Conservation (phyloP, 495 filamentous ascomycete genomes). For the Aspergillus cavernicola region DNA sequence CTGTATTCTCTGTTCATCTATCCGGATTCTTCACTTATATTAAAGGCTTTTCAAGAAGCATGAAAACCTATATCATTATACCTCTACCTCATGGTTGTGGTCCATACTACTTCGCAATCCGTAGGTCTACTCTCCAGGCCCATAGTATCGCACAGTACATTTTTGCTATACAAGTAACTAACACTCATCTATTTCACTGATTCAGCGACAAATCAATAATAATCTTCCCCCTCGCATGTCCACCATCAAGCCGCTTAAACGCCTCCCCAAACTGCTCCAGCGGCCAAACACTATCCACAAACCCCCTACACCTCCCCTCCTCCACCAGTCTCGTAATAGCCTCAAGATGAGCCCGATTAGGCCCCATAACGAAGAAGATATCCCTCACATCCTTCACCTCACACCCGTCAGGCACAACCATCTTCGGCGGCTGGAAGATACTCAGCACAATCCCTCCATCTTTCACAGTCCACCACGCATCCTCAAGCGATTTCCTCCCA, state of each 20-base stretch:
- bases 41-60: too few relatives aligned
- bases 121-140: too few relatives aligned
- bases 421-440: constrained; percentile 48
- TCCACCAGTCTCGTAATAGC: constrained; percentile 43
- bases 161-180: neutral
- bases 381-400: constrained; percentile 25
- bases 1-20: too few relatives aligned
- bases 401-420: constrained; percentile 32
- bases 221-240: constrained; percentile 40
- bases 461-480: constrained; percentile 44
- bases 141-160: too few relatives aligned
- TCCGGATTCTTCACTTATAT: too few relatives aligned
- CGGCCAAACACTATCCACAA: constrained; percentile 47
- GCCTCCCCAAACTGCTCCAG: constrained; percentile 45
- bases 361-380: constrained; percentile 45
- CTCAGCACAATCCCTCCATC: constrained; percentile 44
- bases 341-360: constrained; percentile 36
- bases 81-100: too few relatives aligned
- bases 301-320: constrained; percentile 29
- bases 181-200: too few relatives aligned
- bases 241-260: constrained; percentile 41
- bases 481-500: constrained; percentile 40
- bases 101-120: too few relatives aligned
- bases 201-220: constrained; percentile 31
- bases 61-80: too few relatives aligned